Conservation (phyloP, 345 rosid genomes). For the Gossypium arboreum region DNA sequence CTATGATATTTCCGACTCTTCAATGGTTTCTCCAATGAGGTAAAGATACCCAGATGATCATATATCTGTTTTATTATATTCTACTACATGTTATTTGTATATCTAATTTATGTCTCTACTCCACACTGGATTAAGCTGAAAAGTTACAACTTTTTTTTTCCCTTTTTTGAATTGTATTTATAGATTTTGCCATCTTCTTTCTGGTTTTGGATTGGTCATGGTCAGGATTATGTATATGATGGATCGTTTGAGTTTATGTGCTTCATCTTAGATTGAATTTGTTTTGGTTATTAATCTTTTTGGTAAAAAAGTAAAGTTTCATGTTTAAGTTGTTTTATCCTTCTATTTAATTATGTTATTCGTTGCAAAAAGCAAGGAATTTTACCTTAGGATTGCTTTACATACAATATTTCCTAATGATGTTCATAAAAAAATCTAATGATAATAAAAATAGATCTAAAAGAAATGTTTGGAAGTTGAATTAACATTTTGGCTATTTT, state of each 20-base stretch:
- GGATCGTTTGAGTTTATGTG: background rate
- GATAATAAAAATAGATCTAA: background rate
- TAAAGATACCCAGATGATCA: constrained; percentile 1
- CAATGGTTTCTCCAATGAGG: constrained; percentile 16
- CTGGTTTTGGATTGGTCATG: background rate
- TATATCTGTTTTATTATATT: background rate
- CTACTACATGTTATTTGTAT: too few relatives aligned
- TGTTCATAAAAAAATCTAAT: too few relatives aligned
- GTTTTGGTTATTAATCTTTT: background rate
- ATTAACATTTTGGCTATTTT: background rate
- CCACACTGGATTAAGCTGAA: too few relatives aligned
- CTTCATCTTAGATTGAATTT: background rate
- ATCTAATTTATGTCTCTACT: too few relatives aligned
- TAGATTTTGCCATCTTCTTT: background rate
- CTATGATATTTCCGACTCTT: constrained; percentile 14
- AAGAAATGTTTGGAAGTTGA: constrained; percentile 3
- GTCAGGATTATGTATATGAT: background rate
- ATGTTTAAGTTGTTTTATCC: background rate
- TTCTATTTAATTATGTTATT: background rate
- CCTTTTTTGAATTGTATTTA: background rate
- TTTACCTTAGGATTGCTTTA: background rate
- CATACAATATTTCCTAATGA: too few relatives aligned
- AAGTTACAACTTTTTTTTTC: too few relatives aligned
- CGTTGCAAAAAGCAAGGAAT: background rate
- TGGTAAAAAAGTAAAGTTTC: background rate